phyloP scores from a whole-genome alignment of 352 stramenopile species.

The Phytophthora tubulina region DNA sequence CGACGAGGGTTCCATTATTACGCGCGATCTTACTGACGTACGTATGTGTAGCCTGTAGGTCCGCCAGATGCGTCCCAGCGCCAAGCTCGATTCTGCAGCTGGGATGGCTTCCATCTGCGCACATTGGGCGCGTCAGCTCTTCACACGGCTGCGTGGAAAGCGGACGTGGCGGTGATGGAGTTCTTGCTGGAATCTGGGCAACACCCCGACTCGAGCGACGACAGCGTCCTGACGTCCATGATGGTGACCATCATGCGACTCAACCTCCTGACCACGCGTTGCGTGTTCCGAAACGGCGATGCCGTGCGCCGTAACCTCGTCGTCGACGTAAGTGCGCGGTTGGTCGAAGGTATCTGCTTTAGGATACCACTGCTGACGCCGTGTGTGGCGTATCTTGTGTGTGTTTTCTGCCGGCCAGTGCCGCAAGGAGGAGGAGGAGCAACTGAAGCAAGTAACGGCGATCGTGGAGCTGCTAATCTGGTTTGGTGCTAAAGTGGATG shows the following conservation, averaged over 20 bases:
- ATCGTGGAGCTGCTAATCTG: no score
- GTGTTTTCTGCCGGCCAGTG: no score
- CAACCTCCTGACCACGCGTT: conserved; percentile 38
- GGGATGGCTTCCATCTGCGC: conserved; percentile 23
- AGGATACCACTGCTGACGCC: no score
- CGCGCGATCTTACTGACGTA: no score
- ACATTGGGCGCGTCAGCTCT: conserved; percentile 38
- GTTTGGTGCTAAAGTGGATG: conserved; percentile 10
- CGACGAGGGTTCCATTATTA: no score
- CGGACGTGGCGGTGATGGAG: conserved; percentile 14
- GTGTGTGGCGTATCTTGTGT: no score
- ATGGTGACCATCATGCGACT: conserved; percentile 41
- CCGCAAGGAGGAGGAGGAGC: no score
- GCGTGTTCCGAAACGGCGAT: conserved; percentile 23
- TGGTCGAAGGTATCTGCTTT: neutral
- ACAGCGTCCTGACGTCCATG: conserved; percentile 35
- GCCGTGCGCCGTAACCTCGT: conserved; percentile 35
- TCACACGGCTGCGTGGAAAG: conserved; percentile 39
- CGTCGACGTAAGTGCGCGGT: conserved; percentile 27
- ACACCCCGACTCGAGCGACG: conserved; percentile 21
- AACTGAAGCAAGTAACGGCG: neutral
- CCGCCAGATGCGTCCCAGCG: no score
- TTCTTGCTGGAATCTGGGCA: conserved; percentile 39
- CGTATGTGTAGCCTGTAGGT: no score
- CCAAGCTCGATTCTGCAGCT: no score